Percentiles rank a stretch among this genome's conserved stretches.
These are phyloP conservation scores for Harringtonia lauricola DNA, from an alignment of 2,329 filamentous ascomycete species.

Conservation along the genomic window DNA sequence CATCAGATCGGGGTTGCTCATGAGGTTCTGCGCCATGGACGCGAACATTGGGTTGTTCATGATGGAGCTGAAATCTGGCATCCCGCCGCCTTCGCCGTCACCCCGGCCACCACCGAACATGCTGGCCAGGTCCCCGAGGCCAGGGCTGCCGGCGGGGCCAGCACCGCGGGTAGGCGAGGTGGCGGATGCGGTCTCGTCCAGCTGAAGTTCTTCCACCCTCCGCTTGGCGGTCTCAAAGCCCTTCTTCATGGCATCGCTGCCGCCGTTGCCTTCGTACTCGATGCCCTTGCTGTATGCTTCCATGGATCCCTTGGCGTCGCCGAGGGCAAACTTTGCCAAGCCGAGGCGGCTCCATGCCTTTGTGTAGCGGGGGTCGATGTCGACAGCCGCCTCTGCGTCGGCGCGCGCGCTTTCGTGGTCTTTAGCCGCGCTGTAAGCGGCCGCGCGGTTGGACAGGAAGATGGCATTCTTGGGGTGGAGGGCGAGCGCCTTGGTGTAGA, in stretches of 20 bases:
- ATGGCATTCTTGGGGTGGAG: conserved; percentile 81
- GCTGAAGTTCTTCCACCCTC: conserved; percentile 69
- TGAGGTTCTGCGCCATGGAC: conserved; percentile 91
- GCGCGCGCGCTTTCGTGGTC: conserved; percentile 75
- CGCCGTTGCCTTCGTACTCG: conserved; percentile 85
- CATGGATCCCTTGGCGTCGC: conserved; percentile 83
- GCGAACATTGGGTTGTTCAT: conserved; percentile 99
- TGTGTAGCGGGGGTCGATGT: conserved; percentile 83
- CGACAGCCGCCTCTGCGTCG: conserved; percentile 85
- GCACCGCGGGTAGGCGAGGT: conserved; percentile 19
- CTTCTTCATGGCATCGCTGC: conserved; percentile 95
- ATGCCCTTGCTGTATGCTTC: conserved; percentile 92
- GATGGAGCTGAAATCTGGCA: conserved; percentile 77
- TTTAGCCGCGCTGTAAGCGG: conserved; percentile 74
- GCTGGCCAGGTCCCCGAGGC: conserved; percentile 57
- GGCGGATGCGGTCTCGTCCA: conserved; percentile 31
- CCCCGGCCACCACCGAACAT: conserved; percentile 55
- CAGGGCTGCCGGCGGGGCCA: conserved; percentile 45
- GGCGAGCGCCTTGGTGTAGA: conserved; percentile 78
- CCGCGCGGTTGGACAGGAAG: conserved; percentile 94
- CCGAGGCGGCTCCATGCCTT: conserved; percentile 95
- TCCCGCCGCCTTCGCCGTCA: conserved; percentile 48
- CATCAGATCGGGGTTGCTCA: conserved; percentile 93
- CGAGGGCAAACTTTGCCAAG: conserved; percentile 81
- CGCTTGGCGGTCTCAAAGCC: conserved; percentile 89